A percentile compares a stretch with the other conserved stretches of the same genome.
These are phyloP conservation scores for Vitis hybrid DNA, from an alignment of 177 flowering plant species.

Conservation along the genomic window DNA sequence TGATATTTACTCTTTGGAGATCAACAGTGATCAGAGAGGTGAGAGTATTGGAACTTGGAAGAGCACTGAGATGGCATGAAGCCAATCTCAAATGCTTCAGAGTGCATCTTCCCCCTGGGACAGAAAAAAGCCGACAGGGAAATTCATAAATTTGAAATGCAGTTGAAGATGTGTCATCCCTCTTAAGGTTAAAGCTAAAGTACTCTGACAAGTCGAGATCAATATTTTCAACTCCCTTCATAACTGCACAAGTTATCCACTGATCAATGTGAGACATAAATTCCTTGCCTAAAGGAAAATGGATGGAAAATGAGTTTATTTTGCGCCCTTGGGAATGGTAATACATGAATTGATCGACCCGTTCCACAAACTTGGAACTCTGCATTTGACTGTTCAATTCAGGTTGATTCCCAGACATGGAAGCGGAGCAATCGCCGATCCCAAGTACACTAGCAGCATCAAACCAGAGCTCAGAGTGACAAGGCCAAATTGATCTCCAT, in stretches of 20 bases:
- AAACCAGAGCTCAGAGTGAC: conserved; percentile 8
- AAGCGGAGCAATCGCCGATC: neutral
- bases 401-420: neutral
- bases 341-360: conserved; percentile 12
- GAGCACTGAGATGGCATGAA: conserved; percentile 4
- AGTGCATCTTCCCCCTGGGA: neutral
- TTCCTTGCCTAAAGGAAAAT: conserved; percentile 12
- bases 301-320: conserved; percentile 4
- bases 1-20: conserved; percentile 5
- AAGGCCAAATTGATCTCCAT: conserved; percentile 15
- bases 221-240: conserved; percentile 14
- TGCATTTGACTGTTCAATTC: neutral
- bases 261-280: conserved; percentile 6
- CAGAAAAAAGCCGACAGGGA: conserved; percentile 13
- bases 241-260: conserved; percentile 10
- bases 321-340: conserved; percentile 6
- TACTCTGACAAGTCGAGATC: conserved; percentile 11
- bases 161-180: neutral
- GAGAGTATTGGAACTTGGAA: neutral
- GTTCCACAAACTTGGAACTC: conserved; percentile 6
- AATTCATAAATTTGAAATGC: neutral
- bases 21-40: conserved; percentile 8
- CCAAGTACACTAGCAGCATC: conserved; percentile 8
- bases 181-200: neutral
- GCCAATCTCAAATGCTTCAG: conserved; percentile 14